phyloP scores from a whole-genome alignment of 257 asterid genomes.

The Solanum rostratum region DNA sequence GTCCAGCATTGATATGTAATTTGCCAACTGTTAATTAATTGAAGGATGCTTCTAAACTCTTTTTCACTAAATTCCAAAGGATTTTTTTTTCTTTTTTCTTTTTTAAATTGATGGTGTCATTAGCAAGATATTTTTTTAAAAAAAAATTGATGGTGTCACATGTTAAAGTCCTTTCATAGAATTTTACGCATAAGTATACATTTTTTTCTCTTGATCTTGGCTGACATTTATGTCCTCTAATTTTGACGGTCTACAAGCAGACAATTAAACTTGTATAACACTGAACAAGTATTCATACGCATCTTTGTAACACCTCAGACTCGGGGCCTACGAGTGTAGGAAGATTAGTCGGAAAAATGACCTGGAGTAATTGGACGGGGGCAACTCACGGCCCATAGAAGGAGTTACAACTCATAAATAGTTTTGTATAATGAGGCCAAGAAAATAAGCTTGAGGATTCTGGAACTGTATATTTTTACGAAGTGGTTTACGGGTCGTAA shows the following conservation, averaged over 20 bases:
- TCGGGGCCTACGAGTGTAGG: too few relatives aligned
- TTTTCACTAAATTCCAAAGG: not conserved
- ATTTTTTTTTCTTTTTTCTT: too few relatives aligned
- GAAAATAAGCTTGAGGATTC: too few relatives aligned
- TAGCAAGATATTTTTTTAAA: not conserved
- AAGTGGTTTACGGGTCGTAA: too few relatives aligned
- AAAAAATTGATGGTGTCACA: not conserved
- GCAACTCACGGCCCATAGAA: too few relatives aligned
- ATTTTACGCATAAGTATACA: not conserved
- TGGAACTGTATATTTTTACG: too few relatives aligned
- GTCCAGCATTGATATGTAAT: not conserved
- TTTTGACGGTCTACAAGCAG: accelerated
- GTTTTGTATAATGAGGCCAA: too few relatives aligned
- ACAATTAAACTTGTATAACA: not conserved
- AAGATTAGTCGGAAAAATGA: too few relatives aligned
- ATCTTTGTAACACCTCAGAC: too few relatives aligned
- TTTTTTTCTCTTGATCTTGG: not conserved
- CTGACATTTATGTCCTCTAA: not conserved
- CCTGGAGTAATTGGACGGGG: too few relatives aligned
- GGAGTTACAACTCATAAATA: too few relatives aligned
- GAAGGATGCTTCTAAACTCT: not conserved
- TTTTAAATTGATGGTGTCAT: not conserved
- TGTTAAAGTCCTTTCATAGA: not conserved
- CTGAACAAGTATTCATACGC: accelerated
- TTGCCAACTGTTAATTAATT: not conserved